phyloP scores from a whole-genome alignment of 2,329 filamentous ascomycete species.

The Exophiala sideris region DNA sequence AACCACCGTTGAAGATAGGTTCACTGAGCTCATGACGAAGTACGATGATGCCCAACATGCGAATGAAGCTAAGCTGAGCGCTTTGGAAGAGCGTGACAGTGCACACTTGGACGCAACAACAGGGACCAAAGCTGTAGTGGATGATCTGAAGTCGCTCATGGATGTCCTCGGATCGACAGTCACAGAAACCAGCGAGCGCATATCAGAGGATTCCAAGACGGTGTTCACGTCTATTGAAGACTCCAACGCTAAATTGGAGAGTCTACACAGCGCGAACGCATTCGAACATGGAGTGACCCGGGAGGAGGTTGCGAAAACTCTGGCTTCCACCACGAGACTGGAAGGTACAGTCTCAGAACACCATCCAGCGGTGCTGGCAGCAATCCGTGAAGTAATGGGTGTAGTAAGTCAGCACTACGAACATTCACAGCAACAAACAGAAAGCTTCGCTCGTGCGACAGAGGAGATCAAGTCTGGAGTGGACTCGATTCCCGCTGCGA shows the following conservation, averaged over 20 bases:
- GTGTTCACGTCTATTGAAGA: conserved; percentile 81
- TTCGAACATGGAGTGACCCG: conserved; percentile 78
- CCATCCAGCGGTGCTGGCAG: conserved; percentile 82
- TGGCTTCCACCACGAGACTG: conserved; percentile 69
- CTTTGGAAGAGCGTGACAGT: conserved; percentile 68
- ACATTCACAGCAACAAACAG: conserved; percentile 84
- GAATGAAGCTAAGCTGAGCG: conserved; percentile 69
- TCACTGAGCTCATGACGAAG: conserved; percentile 76
- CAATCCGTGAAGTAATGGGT: conserved; percentile 78
- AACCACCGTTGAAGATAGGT: conserved; percentile 68
- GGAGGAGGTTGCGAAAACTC: conserved; percentile 72
- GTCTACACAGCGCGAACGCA: conserved; percentile 67
- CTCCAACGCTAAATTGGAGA: conserved; percentile 70
- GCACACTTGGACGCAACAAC: conserved; percentile 71
- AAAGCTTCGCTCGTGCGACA: conserved; percentile 70
- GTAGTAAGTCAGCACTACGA: conserved; percentile 85
- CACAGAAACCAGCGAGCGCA: conserved; percentile 78
- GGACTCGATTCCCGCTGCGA: conserved; percentile 48
- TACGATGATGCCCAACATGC: conserved; percentile 80
- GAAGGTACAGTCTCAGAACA: conserved; percentile 77
- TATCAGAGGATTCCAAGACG: conserved; percentile 81
- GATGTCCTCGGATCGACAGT: conserved; percentile 79
- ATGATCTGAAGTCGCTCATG: conserved; percentile 81
- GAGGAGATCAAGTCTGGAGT: conserved; percentile 59
- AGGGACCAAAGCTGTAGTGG: conserved; percentile 73